Evolutionary conservation across 495 filamentous ascomycete species (phyloP).

Genomic region (Penicillium cinerascens): DNA sequence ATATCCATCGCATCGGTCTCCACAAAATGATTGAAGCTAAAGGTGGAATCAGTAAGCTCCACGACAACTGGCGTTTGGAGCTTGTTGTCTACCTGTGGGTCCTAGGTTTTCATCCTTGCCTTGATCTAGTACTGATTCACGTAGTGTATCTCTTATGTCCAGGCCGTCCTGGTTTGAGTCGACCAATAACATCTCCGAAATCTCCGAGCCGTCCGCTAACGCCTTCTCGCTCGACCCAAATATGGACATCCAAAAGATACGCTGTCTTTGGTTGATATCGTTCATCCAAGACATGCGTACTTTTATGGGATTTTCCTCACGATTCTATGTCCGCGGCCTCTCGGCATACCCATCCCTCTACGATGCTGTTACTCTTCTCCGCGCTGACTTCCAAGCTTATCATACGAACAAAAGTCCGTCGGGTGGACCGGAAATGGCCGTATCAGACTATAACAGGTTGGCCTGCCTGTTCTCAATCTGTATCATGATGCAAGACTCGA

Average conservation of each 20-base stretch:
- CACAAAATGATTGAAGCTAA: conserved; percentile 29
- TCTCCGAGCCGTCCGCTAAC: conserved; percentile 1
- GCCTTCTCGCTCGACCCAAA: conserved; percentile 3
- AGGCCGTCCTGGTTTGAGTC: conserved; percentile 28
- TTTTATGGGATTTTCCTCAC: conserved; percentile 20
- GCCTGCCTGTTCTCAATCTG: conserved; percentile 23
- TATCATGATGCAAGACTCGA: conserved; percentile 26
- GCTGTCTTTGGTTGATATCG: conserved; percentile 30
- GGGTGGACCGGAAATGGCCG: neutral
- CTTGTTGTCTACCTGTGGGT: conserved; percentile 28
- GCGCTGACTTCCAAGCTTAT: conserved; percentile 11
- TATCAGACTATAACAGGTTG: conserved; percentile 17
- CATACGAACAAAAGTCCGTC: neutral
- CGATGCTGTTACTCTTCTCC: conserved; percentile 19
- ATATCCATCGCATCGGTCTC: conserved; percentile 26
- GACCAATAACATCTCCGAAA: conserved; percentile 16
- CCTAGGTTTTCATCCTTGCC: neutral
- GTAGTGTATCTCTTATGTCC: conserved; percentile 28
- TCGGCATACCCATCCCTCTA: conserved; percentile 13
- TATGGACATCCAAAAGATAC: conserved; percentile 23
- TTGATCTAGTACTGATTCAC: neutral
- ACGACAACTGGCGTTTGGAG: conserved; percentile 25
- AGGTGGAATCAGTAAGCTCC: conserved; percentile 20
- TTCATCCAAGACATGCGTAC: conserved; percentile 31
- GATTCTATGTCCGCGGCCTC: conserved; percentile 15